Percentiles rank a stretch among this genome's conserved stretches.
These are phyloP conservation scores for Aegilops umbellulata DNA, from an alignment of 176 grass and related monocot species.

Conservation along the genomic window DNA sequence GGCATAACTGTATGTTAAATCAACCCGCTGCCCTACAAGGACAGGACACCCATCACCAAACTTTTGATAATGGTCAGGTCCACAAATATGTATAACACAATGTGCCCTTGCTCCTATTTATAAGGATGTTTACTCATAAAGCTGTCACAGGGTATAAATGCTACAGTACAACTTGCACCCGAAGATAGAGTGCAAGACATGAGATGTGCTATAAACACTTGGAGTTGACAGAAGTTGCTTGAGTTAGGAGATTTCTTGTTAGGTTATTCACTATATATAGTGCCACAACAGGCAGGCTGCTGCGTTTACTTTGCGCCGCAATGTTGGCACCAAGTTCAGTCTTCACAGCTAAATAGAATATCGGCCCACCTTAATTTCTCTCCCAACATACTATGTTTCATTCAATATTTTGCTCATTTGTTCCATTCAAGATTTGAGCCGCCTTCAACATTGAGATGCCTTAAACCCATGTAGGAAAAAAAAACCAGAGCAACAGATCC, in stretches of 20 bases:
- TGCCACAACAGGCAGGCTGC: neutral
- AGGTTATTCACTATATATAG: neutral
- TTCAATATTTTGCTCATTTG: neutral
- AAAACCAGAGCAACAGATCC: neutral
- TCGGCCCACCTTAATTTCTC: neutral
- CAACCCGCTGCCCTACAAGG: neutral
- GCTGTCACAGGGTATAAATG: neutral
- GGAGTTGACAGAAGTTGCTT: neutral
- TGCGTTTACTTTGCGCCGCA: neutral
- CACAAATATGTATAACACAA: neutral
- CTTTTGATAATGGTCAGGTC: neutral
- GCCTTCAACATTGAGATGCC: neutral
- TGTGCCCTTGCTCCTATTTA: neutral
- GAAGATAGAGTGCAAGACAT: neutral
- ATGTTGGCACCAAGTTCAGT: neutral
- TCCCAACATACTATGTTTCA: neutral
- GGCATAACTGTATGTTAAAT: neutral
- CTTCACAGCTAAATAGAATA: neutral
- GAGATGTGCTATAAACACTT: neutral
- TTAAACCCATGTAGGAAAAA: neutral
- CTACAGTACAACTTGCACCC: neutral
- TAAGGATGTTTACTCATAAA: neutral
- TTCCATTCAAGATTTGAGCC: neutral
- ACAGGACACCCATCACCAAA: neutral
- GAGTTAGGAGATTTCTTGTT: neutral